Base-by-base conservation (phyloP, 225 moss, liverwort and hornwort species). In the Lunularia cruciata region DNA sequence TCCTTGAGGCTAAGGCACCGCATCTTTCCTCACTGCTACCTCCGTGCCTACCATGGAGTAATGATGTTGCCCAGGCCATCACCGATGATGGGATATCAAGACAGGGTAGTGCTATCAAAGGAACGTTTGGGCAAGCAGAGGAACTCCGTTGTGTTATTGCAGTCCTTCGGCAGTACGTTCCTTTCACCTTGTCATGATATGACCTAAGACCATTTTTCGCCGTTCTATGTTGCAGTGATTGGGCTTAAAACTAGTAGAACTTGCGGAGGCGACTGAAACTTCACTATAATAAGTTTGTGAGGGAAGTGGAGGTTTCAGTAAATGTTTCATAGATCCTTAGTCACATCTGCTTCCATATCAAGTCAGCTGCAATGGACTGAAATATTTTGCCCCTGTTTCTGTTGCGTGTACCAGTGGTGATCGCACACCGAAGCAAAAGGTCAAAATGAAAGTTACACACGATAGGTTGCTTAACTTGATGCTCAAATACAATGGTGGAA, bases 111-210 rank as follows among this genome's bases (percentile, higher is more conserved):
- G 47, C 60, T 48, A 80, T 88, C 45, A 27, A 79, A 55, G 96
- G 96, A 78, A 98, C 98, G 61, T 98, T 98, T 76, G 98, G 98
- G 73, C 98, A 88, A 75, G 76, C 89, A 0, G 98, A 98, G 78
- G 98, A 98, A 78, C 83, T 98, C 40, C 93, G 98, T 72, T 98
- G 98, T 79, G 98, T 98, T 33, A 98, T 98, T 79, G 98, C 98
- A 75, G 89, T 98, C 59, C 73, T 98, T 55, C 89, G 98, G 40
- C 98, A 98, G 98, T 98, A 88, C 74, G 93, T 78, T 27, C 19
- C n/a, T 64, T 3, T 10, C 48, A 7, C 8, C 2, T 58, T 33
- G 1, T 34, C 15, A 15, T 31, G 49, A 0, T 60, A 22, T 60
- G 5, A 23, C 23, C 4, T 60, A 4, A 13, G 1, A 57, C 16